These are phyloP conservation scores for Musa schizocarpa DNA, from an alignment of 176 grass and related monocot species.

Conservation along the genomic window DNA sequence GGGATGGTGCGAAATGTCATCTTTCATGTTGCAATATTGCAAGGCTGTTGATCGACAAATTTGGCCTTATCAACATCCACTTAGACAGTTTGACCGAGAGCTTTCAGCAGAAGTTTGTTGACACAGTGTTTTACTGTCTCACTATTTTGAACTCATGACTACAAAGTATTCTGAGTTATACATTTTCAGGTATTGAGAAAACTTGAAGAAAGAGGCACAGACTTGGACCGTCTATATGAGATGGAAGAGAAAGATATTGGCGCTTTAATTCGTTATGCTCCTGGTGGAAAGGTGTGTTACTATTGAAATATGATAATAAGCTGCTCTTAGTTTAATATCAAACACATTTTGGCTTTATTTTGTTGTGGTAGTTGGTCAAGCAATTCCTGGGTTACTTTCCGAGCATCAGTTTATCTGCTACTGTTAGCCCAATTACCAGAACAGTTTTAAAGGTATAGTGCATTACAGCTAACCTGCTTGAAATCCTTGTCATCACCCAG, in stretches of 20 bases:
- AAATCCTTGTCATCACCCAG: neutral
- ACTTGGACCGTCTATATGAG: conserved; percentile 78
- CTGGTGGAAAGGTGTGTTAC: conserved; percentile 46
- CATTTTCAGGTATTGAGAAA: conserved; percentile 54
- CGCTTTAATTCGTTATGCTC: conserved; percentile 71
- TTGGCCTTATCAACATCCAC: conserved; percentile 88
- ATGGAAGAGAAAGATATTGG: conserved; percentile 98
- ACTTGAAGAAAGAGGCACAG: conserved; percentile 76
- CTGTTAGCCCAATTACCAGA: conserved; percentile 86
- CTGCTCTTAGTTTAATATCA: conserved; percentile 3
- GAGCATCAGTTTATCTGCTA: conserved; percentile 62
- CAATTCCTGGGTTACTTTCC: conserved; percentile 75
- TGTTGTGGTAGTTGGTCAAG: conserved; percentile 65
- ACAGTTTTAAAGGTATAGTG: conserved; percentile 82
- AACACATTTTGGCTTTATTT: neutral
- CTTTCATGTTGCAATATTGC: conserved; percentile 76
- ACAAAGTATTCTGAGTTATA: neutral
- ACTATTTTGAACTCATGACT: neutral
- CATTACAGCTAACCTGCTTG: neutral
- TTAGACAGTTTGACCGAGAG: conserved; percentile 83
- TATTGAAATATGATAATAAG: conserved; percentile 11
- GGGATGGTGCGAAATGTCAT: conserved; percentile 90
- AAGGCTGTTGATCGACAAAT: conserved; percentile 85
- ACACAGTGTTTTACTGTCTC: neutral
- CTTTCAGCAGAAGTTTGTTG: conserved; percentile 55